A percentile compares a stretch with the other conserved stretches of the same genome.
Conservation (phyloP, 2,329 filamentous ascomycete genomes). For the Xylariaceae sp. region DNA sequence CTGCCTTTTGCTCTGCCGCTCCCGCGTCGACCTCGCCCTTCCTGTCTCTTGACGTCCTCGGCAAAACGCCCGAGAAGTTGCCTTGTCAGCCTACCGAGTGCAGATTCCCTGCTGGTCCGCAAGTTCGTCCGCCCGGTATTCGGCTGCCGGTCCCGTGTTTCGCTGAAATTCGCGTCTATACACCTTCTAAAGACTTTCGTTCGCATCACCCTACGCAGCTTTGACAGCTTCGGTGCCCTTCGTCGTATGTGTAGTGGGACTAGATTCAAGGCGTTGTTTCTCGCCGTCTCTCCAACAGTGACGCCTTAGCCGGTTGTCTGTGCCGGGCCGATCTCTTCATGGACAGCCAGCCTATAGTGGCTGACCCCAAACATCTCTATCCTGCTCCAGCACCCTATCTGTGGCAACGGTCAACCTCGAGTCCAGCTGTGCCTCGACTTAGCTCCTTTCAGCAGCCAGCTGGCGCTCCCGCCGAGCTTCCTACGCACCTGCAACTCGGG, state of each 20-base stretch:
- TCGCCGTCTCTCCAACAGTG: no score
- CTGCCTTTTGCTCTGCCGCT: constrained; percentile 11
- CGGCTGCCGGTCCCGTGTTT: constrained; percentile 1
- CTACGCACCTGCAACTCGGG: constrained; percentile 51
- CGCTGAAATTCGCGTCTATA: not conserved
- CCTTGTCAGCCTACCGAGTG: no score
- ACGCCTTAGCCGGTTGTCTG: constrained; percentile 18
- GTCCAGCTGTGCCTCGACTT: constrained; percentile 31
- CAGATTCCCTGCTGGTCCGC: no score
- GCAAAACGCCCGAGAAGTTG: constrained; percentile 4
- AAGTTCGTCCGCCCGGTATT: not conserved
- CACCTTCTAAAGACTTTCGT: not conserved
- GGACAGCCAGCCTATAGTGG: constrained; percentile 48
- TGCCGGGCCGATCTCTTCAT: constrained; percentile 39
- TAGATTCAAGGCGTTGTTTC: no score
- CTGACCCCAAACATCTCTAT: constrained; percentile 47
- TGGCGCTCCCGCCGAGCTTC: constrained; percentile 20
- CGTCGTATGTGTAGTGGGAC: no score
- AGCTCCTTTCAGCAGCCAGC: constrained; percentile 19
- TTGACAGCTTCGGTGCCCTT: constrained; percentile 1
- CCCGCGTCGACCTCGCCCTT: constrained; percentile 3
- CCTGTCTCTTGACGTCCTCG: constrained; percentile 6
- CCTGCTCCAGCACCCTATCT: constrained; percentile 31
- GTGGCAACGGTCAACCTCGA: constrained; percentile 36
- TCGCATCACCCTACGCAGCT: constrained; percentile 1